phyloP scores from a whole-genome alignment of 2,329 filamentous ascomycete genomes.

The Pseudophaeomoniella oleicola region DNA sequence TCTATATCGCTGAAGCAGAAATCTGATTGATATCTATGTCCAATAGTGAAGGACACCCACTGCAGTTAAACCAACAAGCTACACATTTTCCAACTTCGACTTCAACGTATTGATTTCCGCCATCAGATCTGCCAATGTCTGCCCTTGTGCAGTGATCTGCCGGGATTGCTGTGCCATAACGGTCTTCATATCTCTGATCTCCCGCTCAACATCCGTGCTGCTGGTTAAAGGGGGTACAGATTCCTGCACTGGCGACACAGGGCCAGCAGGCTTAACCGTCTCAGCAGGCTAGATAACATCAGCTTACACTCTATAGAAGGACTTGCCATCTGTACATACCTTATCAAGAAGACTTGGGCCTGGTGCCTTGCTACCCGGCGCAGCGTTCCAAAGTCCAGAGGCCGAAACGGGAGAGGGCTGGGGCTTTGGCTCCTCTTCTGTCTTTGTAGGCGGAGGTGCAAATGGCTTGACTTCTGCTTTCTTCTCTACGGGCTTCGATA shows the following conservation, averaged over 20 bases:
- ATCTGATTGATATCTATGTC: no score
- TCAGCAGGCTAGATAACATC: neutral
- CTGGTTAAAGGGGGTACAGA: neutral
- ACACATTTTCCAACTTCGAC: constrained; percentile 1
- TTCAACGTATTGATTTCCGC: constrained; percentile 11
- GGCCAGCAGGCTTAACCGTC: neutral
- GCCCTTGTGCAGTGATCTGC: constrained; percentile 10
- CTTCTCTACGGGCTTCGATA: constrained; percentile 54
- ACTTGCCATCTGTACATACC: neutral
- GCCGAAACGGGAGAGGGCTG: neutral
- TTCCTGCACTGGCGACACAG: no score
- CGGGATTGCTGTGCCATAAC: constrained; percentile 13
- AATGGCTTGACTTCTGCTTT: constrained; percentile 8
- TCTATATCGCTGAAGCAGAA: no score
- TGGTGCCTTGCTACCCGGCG: no score
- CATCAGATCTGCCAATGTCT: constrained; percentile 11
- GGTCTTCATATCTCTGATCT: constrained; percentile 13
- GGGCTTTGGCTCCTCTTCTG: neutral
- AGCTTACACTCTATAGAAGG: neutral
- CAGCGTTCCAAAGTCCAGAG: no score
- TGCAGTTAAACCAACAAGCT: neutral
- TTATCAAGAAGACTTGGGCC: neutral
- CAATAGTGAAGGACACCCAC: no score
- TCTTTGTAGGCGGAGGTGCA: constrained; percentile 5
- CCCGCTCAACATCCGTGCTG: constrained; percentile 7